These are phyloP conservation scores for Bruguiera hainesii DNA, from an alignment of 441 rosid genomes.

Conservation along the genomic window DNA sequence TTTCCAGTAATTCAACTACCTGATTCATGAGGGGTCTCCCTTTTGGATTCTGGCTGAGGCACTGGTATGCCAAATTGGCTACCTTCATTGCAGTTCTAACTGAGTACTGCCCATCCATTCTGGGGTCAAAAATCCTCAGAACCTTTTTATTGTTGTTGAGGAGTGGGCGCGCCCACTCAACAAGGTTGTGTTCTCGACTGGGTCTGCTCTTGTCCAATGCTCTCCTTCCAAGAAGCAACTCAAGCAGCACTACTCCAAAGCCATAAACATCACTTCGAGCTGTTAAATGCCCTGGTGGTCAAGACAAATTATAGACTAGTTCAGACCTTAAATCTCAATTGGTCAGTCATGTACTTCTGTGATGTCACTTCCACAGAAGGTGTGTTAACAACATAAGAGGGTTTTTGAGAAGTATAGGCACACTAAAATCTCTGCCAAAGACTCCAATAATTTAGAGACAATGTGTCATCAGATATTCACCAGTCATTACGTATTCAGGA, in stretches of 20 bases:
- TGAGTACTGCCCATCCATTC: conserved; percentile 91
- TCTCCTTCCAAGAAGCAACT: conserved; percentile 92
- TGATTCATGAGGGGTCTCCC: conserved; percentile 90
- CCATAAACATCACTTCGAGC: conserved; percentile 97
- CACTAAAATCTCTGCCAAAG: not conserved
- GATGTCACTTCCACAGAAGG: too few species aligned
- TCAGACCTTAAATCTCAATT: not conserved
- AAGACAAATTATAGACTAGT: conserved; percentile 22
- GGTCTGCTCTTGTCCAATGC: conserved; percentile 96
- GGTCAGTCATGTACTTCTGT: too few species aligned
- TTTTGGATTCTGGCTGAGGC: conserved; percentile 98
- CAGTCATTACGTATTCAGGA: conserved; percentile 97
- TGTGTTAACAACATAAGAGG: too few species aligned
- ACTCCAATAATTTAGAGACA: not conserved
- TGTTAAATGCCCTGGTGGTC: conserved; percentile 73
- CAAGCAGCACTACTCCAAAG: conserved; percentile 89
- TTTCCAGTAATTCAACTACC: conserved; percentile 81
- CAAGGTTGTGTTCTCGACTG: conserved; percentile 88
- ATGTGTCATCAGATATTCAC: conserved; percentile 33
- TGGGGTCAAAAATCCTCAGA: conserved; percentile 79
- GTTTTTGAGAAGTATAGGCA: too few species aligned
- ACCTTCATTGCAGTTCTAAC: conserved; percentile 64
- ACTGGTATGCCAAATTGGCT: conserved; percentile 70
- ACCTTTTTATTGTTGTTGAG: conserved; percentile 86
- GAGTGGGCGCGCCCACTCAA: conserved; percentile 96